Percentiles rank a stretch among this genome's conserved stretches.
Conservation (phyloP, 2,329 filamentous ascomycete genomes). For the Colletotrichum incanum region DNA sequence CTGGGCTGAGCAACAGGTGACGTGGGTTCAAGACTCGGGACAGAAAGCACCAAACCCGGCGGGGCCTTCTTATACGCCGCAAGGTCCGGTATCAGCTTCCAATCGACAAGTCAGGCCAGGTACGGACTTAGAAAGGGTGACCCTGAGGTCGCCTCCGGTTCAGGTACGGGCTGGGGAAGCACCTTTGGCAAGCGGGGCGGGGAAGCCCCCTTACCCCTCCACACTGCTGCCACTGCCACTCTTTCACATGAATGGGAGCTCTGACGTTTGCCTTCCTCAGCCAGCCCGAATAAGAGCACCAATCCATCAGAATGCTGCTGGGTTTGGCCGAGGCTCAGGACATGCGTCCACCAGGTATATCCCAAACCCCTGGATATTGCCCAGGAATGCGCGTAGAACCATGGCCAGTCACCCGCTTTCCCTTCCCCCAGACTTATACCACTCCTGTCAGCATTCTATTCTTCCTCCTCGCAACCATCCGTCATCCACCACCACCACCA, state of each 20-base stretch:
- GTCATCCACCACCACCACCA: too few species aligned
- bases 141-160: background rate
- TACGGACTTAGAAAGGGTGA: background rate
- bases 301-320: background rate
- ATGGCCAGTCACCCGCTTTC: background rate
- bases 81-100: background rate
- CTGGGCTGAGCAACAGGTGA: conserved; percentile 6
- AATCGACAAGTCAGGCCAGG: background rate
- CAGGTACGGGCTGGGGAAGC: background rate
- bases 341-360: background rate
- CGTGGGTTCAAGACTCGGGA: background rate
- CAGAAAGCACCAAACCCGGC: conserved; percentile 2
- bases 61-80: conserved; percentile 8
- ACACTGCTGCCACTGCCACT: conserved; percentile 1
- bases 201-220: conserved; percentile 4
- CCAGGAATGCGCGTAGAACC: background rate
- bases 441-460: background rate
- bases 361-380: background rate
- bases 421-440: background rate
- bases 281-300: background rate
- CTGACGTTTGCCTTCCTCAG: background rate
- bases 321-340: conserved; percentile 3
- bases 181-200: conserved; percentile 11
- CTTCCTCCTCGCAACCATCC: background rate
- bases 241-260: conserved; percentile 15